Evolutionary conservation across 371 early-diverging fungal genomes (phyloP), one percentile per base, ranked within the genome.

Genomic region (Rhizopus delemar): DNA sequence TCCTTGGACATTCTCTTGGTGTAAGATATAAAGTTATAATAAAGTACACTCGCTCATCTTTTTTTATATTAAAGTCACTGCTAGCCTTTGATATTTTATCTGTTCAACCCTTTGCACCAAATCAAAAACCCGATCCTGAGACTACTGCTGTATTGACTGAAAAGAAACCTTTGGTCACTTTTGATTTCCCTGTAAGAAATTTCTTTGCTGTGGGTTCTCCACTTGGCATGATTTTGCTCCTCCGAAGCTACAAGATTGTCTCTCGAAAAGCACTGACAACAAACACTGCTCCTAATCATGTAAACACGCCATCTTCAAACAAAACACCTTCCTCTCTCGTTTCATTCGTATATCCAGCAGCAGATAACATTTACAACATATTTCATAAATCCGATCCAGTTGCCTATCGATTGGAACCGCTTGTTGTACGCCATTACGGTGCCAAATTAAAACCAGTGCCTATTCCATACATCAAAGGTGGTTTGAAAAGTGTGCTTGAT

Each of bases 1-100:
- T 94, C 28, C 70, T 90, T 34, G 95, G 92, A 3, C 93, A 94
- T 68, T 91, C 91, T 0, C 73, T 94, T 0, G 95, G 95, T 2
- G 80, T 80, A 75, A 60, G 63, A 8, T 15, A 57, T 12, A 33
- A 9, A 32, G 11, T 13, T 13, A 13, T 33, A 13, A 45, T 11
- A 35, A 29, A 9, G 50, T 39, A 43, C 4, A 22, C 3, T 41
- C 11, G 7, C 0, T 51, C 11, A 11, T 29, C 16, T 9, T 38
- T 34, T 12, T 13, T 51, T 9, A n/a, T 33, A 28, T 2, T n/a
- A 8, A 55, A 80, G 50, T 87, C 89, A 3, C 64, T 91, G 9
- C 70, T 93, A n/a, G 85, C 88, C 11, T 87, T 90, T 57, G 95
- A 94, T 63, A 85, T 94, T 34, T 75, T 91, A 11, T 85, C 81